phyloP scores from a whole-genome alignment of 371 early-diverging fungal genomes.

The Dinochytrium kinnereticum region DNA sequence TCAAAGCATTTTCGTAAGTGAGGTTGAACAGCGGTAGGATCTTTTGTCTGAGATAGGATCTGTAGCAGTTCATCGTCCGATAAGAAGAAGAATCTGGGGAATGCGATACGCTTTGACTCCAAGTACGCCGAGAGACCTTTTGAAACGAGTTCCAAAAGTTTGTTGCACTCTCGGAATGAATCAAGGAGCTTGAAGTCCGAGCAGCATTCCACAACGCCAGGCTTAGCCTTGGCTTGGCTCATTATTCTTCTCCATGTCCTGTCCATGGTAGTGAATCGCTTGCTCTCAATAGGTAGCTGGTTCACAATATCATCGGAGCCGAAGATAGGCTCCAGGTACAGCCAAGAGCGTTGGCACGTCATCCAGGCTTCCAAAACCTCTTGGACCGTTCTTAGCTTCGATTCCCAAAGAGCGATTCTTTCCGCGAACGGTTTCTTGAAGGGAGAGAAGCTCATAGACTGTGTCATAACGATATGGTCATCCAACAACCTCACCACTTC shows the following conservation, averaged over 20 bases:
- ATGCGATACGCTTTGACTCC: constrained; percentile 62
- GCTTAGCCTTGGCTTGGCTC: constrained; percentile 52
- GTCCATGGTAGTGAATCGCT: constrained; percentile 65
- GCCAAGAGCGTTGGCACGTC: constrained; percentile 62
- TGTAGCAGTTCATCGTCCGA: constrained; percentile 67
- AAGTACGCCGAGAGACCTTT: constrained; percentile 66
- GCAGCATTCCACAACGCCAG: constrained; percentile 59
- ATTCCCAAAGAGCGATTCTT: constrained; percentile 58
- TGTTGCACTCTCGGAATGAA: constrained; percentile 63
- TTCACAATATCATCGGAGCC: constrained; percentile 62
- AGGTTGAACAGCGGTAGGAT: constrained; percentile 66
- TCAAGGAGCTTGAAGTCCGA: constrained; percentile 61
- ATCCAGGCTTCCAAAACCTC: constrained; percentile 66
- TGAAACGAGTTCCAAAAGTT: constrained; percentile 62
- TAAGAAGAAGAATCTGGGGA: constrained; percentile 67
- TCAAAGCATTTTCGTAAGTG: constrained; percentile 67
- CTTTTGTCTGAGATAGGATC: constrained; percentile 65
- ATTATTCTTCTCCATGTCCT: constrained; percentile 63
- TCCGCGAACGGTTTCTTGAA: constrained; percentile 67
- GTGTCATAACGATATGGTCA: constrained; percentile 67
- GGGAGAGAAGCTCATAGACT: constrained; percentile 64
- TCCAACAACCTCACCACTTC: constrained; percentile 60
- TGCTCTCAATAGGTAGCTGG: constrained; percentile 63
- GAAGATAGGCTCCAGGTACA: constrained; percentile 67
- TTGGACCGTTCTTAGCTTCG: constrained; percentile 59